A percentile compares a stretch with the other conserved stretches of the same genome.
phyloP scores from a whole-genome alignment of 2,329 filamentous ascomycete species.

The Penicillium sp. region DNA sequence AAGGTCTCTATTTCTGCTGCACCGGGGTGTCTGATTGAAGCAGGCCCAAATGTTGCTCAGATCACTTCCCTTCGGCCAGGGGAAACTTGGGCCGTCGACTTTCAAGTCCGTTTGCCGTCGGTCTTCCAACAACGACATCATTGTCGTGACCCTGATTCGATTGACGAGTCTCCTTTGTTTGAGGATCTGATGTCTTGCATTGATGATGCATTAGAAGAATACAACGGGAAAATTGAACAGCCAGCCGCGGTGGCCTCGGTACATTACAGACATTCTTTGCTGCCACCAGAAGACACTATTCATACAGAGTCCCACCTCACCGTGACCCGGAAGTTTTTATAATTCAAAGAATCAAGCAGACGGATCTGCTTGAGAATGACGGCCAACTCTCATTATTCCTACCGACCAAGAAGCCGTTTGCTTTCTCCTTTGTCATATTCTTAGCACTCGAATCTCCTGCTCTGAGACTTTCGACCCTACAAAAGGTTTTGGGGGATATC shows the following conservation, averaged over 20 bases:
- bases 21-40: slow-evolving; percentile 19
- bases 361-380: background rate
- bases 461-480: no score
- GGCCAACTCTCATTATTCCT: no score
- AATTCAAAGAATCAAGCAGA: background rate
- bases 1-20: slow-evolving; percentile 19
- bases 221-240: slow-evolving; percentile 11
- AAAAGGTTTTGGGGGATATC: no score
- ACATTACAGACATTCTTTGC: slow-evolving; percentile 28
- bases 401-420: no score
- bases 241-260: slow-evolving; percentile 24
- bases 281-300: slow-evolving; percentile 21
- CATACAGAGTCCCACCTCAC: slow-evolving; percentile 20
- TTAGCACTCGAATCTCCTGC: no score
- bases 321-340: slow-evolving; percentile 6
- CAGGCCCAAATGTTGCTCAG: slow-evolving; percentile 15
- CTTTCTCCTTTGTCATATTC: no score
- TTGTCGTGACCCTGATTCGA: background rate
- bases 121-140: slow-evolving; percentile 1
- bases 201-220: slow-evolving; percentile 23
- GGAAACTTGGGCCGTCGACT: slow-evolving; percentile 26
- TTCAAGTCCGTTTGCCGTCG: slow-evolving; percentile 20
- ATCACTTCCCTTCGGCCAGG: slow-evolving; percentile 24
- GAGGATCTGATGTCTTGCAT: slow-evolving; percentile 26
- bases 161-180: slow-evolving; percentile 10